phyloP scores from a whole-genome alignment of 2,329 filamentous ascomycete species.

The Dothidotthia symphoricarpi region DNA sequence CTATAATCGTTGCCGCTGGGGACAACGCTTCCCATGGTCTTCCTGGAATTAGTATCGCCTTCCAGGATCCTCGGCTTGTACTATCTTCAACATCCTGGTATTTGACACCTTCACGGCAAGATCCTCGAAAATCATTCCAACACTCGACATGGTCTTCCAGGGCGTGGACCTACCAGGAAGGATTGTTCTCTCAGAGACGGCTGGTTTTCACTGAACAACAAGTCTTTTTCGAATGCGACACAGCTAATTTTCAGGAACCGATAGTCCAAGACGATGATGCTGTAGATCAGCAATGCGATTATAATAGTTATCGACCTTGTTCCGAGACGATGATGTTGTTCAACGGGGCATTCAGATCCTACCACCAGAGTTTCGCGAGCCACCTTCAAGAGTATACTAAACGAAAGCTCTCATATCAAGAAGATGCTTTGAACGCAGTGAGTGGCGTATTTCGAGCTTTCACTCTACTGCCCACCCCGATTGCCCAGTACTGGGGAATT shows the following conservation, averaged over 20 bases:
- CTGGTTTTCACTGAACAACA: background rate
- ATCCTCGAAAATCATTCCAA: background rate
- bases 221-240: background rate
- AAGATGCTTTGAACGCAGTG: background rate
- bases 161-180: background rate
- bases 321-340: background rate
- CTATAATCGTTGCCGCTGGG: slow-evolving; percentile 10
- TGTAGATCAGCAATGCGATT: background rate
- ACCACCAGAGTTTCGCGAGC: background rate
- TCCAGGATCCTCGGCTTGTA: too few relatives aligned
- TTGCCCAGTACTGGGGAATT: too few relatives aligned
- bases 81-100: too few relatives aligned
- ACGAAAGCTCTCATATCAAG: background rate
- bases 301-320: background rate
- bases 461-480: too few relatives aligned
- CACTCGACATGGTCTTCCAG: background rate
- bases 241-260: background rate
- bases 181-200: background rate
- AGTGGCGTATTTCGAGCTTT: background rate
- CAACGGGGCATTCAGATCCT: too few relatives aligned
- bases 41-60: slow-evolving; percentile 2
- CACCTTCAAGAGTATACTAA: background rate
- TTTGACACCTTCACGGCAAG: too few relatives aligned
- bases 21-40: slow-evolving; percentile 14
- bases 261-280: background rate